Conservation (phyloP, 2,329 filamentous ascomycete genomes). For the Scopulariopsis brevicaulis region DNA sequence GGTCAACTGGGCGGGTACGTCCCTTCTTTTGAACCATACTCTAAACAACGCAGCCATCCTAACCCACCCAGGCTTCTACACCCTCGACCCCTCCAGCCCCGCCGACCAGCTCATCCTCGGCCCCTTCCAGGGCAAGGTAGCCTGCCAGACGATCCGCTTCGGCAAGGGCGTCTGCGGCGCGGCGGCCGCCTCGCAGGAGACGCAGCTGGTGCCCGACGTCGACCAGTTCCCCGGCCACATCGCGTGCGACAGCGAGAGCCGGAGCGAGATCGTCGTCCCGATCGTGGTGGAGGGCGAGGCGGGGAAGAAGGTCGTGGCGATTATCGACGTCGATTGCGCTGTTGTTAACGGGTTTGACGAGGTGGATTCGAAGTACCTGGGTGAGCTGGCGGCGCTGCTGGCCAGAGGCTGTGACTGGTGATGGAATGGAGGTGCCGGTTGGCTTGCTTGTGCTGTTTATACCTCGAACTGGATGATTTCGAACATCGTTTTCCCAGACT, state of each 20-base stretch:
- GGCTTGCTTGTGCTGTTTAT: not conserved
- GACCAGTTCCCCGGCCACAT: slow-evolving; percentile 70
- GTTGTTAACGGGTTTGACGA: slow-evolving; percentile 55
- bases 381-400: slow-evolving; percentile 52
- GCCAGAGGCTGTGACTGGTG: slow-evolving; percentile 55
- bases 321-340: slow-evolving; percentile 73
- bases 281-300: slow-evolving; percentile 32
- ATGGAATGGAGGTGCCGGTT: not conserved
- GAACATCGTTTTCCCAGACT: slow-evolving; percentile 1
- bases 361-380: slow-evolving; percentile 53
- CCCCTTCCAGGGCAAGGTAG: slow-evolving; percentile 70
- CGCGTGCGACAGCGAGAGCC: slow-evolving; percentile 65
- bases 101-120: slow-evolving; percentile 55
- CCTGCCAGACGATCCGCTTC: slow-evolving; percentile 68
- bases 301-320: slow-evolving; percentile 46
- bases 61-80: slow-evolving; percentile 55
- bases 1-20: slow-evolving; percentile 65
- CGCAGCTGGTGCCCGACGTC: slow-evolving; percentile 60
- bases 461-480: slow-evolving; percentile 2
- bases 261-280: slow-evolving; percentile 75
- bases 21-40: not conserved
- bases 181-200: slow-evolving; percentile 47
- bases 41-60: not conserved
- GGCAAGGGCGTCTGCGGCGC: slow-evolving; percentile 66
- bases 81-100: slow-evolving; percentile 38